Conservation (phyloP, 495 filamentous ascomycete genomes). For the Penicillium parvum region DNA sequence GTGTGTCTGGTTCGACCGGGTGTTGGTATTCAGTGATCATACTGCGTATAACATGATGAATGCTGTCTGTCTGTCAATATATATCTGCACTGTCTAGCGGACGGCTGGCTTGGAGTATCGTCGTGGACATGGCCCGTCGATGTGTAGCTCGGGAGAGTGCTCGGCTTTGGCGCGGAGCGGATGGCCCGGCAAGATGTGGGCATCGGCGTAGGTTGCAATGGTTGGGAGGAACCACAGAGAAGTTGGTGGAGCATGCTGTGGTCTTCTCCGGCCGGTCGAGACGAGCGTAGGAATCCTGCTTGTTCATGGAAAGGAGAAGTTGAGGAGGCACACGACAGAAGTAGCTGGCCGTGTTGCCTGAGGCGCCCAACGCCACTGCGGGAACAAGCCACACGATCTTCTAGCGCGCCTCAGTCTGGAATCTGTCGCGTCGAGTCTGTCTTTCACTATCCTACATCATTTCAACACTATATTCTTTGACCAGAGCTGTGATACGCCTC, state of each 20-base stretch:
- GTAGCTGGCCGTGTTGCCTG: no score
- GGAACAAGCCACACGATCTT: neutral
- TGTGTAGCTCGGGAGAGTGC: neutral
- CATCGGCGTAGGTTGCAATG: neutral
- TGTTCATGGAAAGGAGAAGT: no score
- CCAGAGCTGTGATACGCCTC: neutral
- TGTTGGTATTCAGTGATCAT: no score
- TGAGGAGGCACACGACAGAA: no score
- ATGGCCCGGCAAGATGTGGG: conserved; percentile 6
- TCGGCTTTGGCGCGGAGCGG: conserved; percentile 8
- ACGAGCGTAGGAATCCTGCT: neutral
- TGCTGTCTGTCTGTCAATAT: no score
- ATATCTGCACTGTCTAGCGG: no score
- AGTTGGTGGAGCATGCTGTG: neutral
- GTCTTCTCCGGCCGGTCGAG: neutral
- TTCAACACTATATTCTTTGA: neutral
- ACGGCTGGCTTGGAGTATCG: no score
- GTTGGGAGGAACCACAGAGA: no score
- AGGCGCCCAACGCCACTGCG: neutral
- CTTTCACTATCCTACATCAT: neutral
- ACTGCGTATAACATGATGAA: no score
- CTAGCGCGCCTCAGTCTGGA: neutral
- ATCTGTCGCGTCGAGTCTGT: neutral
- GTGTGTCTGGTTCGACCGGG: no score
- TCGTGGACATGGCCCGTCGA: neutral